Conservation (phyloP, 805 yeast genomes). For the Metschnikowia reukaufii region DNA sequence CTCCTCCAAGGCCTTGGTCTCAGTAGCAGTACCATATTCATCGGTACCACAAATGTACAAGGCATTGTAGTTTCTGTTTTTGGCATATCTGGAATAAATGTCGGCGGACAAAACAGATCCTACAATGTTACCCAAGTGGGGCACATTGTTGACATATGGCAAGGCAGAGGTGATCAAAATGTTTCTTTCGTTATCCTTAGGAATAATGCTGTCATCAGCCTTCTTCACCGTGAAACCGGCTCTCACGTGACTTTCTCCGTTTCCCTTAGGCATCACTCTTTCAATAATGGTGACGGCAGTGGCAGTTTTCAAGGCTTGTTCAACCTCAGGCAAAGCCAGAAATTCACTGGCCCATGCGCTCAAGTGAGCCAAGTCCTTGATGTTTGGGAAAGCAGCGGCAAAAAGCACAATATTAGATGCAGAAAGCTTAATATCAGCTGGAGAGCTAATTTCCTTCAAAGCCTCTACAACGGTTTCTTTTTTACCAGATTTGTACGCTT, state of each 20-base stretch:
- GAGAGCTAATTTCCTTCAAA: slow-evolving; percentile 14
- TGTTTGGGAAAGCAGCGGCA: slow-evolving; percentile 53
- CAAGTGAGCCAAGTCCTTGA: slow-evolving; percentile 17
- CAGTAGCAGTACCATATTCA: slow-evolving; percentile 99
- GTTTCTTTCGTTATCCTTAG: slow-evolving; percentile 72
- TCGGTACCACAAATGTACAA: slow-evolving; percentile 95
- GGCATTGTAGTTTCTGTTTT: slow-evolving; percentile 84
- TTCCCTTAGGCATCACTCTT: slow-evolving; percentile 38
- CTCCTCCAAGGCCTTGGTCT: slow-evolving; percentile 96
- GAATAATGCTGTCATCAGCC: slow-evolving; percentile 41
- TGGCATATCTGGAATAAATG: slow-evolving; percentile 85
- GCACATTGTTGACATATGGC: slow-evolving; percentile 97
- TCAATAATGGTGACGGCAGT: slow-evolving; percentile 44
- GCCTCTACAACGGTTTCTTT: slow-evolving; percentile 23
- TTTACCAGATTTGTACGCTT: slow-evolving; percentile 37
- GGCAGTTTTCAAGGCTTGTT: slow-evolving; percentile 49
- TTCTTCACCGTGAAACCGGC: slow-evolving; percentile 33
- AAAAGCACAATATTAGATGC: slow-evolving; percentile 60
- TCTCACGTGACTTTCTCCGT: slow-evolving; percentile 38
- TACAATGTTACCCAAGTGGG: slow-evolving; percentile 95
- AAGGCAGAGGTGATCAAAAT: slow-evolving; percentile 91
- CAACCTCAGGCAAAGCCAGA: slow-evolving; percentile 37
- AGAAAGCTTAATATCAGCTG: slow-evolving; percentile 29
- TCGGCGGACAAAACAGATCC: slow-evolving; percentile 96
- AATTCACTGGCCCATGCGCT: slow-evolving; percentile 46